Conservation (phyloP, 345 rosid genomes). For the Brassica rapa region DNA sequence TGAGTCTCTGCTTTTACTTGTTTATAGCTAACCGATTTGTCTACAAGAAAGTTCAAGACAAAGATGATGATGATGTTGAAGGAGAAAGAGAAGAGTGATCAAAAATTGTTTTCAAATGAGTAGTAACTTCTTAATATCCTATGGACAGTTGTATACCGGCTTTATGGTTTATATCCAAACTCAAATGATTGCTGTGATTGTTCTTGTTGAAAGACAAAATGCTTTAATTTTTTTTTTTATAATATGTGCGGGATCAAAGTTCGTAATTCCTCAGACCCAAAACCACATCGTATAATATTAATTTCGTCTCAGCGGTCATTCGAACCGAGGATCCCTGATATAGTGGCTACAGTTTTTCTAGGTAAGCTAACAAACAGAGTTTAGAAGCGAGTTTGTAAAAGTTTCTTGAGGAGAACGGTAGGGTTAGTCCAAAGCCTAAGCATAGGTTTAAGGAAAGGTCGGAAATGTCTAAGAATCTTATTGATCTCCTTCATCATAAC, state of each 20-base stretch:
- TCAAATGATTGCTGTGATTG: slow-evolving; percentile 14
- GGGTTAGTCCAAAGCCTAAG: too few species aligned
- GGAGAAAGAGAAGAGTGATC: slow-evolving; percentile 28
- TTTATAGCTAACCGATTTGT: slow-evolving; percentile 62
- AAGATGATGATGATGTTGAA: slow-evolving; percentile 14
- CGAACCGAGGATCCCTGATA: too few species aligned
- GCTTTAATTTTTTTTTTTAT: background rate
- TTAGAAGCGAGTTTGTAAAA: too few species aligned
- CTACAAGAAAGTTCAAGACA: slow-evolving; percentile 58
- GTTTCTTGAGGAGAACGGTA: too few species aligned
- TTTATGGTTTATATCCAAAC: slow-evolving; percentile 4
- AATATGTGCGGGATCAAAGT: too few species aligned
- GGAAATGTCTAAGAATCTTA: slow-evolving; percentile 5
- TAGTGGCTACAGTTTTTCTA: too few species aligned
- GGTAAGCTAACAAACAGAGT: too few species aligned
- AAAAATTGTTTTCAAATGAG: background rate
- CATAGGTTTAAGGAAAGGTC: too few species aligned
- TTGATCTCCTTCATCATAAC: slow-evolving; percentile 90
- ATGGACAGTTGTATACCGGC: background rate
- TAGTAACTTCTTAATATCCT: background rate
- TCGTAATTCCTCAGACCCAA: too few species aligned
- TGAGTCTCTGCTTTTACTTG: slow-evolving; percentile 54
- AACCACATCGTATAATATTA: too few species aligned
- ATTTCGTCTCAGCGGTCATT: too few species aligned
- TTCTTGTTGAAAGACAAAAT: background rate